phyloP scores from a whole-genome alignment of 2,329 filamentous ascomycete genomes.

The Didymella lethalis region DNA sequence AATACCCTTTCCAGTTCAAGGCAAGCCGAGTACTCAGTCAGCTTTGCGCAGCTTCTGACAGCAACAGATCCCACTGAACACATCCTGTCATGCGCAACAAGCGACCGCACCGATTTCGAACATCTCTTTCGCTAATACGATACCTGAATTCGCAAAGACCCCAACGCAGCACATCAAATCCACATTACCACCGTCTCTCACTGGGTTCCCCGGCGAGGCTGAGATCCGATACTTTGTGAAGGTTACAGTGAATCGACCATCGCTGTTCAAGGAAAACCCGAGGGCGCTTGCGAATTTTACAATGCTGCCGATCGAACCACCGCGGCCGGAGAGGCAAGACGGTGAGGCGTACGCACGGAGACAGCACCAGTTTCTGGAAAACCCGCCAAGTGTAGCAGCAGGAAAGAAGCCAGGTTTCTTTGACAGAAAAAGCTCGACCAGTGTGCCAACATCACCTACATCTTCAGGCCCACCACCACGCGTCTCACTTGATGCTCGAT shows the following conservation, averaged over 20 bases:
- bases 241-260: slow-evolving; percentile 88
- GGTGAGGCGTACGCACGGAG: slow-evolving; percentile 87
- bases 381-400: slow-evolving; percentile 32
- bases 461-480: slow-evolving; percentile 51
- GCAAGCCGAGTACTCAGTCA: slow-evolving; percentile 55
- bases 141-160: slow-evolving; percentile 56
- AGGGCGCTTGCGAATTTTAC: slow-evolving; percentile 69
- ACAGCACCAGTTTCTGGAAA: slow-evolving; percentile 64
- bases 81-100: slow-evolving; percentile 62
- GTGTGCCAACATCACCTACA: slow-evolving; percentile 32
- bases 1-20: slow-evolving; percentile 82
- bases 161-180: slow-evolving; percentile 75
- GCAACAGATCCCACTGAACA: slow-evolving; percentile 69
- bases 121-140: slow-evolving; percentile 54
- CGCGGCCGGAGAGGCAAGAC: slow-evolving; percentile 69
- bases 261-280: slow-evolving; percentile 90
- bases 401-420: slow-evolving; percentile 70
- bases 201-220: slow-evolving; percentile 84
- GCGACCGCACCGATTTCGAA: slow-evolving; percentile 50
- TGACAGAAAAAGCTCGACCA: slow-evolving; percentile 48
- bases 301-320: slow-evolving; percentile 92
- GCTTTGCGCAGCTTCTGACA: slow-evolving; percentile 1
- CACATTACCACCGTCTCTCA: slow-evolving; percentile 87
- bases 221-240: slow-evolving; percentile 96
- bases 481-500: slow-evolving; percentile 80